Conservation (phyloP, 495 filamentous ascomycete species). For the Aspergillus taichungensis region DNA sequence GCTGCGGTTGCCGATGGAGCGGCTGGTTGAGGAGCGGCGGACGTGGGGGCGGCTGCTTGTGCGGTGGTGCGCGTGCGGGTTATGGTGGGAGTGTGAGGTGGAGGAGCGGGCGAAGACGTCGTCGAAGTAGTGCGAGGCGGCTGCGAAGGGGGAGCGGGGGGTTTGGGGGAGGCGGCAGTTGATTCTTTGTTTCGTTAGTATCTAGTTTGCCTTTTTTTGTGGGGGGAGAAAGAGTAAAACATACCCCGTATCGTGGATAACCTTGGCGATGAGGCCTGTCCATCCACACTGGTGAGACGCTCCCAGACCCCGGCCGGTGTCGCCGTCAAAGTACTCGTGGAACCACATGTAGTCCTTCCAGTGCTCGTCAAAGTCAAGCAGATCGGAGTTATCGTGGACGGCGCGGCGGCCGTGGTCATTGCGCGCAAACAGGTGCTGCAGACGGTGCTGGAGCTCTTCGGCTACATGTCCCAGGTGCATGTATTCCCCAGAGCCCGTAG, state of each 20-base stretch:
- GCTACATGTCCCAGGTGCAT: slow-evolving; percentile 98
- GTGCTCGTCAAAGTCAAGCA: slow-evolving; percentile 80
- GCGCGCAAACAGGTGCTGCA: slow-evolving; percentile 83
- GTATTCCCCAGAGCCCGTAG: slow-evolving; percentile 83
- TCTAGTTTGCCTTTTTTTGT: not conserved
- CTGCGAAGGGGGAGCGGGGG: slow-evolving; percentile 72
- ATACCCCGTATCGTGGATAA: slow-evolving; percentile 95
- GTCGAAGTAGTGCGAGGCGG: slow-evolving; percentile 89
- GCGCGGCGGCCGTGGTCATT: slow-evolving; percentile 78
- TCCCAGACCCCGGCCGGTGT: slow-evolving; percentile 79
- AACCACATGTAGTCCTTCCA: slow-evolving; percentile 95
- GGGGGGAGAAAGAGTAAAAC: slow-evolving; percentile 13
- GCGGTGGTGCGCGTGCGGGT: slow-evolving; percentile 53
- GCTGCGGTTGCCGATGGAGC: slow-evolving; percentile 81
- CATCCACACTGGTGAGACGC: slow-evolving; percentile 94
- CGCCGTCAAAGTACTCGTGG: slow-evolving; percentile 95
- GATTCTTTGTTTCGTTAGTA: slow-evolving; percentile 43
- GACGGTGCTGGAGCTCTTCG: slow-evolving; percentile 88
- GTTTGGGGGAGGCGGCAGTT: slow-evolving; percentile 91
- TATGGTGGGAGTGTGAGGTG: slow-evolving; percentile 29
- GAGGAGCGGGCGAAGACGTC: slow-evolving; percentile 60
- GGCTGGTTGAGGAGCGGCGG: slow-evolving; percentile 71
- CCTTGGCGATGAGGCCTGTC: slow-evolving; percentile 92
- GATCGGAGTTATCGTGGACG: slow-evolving; percentile 71
- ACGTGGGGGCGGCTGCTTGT: slow-evolving; percentile 48